Conservation (phyloP, 495 filamentous ascomycete genomes). For the Lepraria neglecta region DNA sequence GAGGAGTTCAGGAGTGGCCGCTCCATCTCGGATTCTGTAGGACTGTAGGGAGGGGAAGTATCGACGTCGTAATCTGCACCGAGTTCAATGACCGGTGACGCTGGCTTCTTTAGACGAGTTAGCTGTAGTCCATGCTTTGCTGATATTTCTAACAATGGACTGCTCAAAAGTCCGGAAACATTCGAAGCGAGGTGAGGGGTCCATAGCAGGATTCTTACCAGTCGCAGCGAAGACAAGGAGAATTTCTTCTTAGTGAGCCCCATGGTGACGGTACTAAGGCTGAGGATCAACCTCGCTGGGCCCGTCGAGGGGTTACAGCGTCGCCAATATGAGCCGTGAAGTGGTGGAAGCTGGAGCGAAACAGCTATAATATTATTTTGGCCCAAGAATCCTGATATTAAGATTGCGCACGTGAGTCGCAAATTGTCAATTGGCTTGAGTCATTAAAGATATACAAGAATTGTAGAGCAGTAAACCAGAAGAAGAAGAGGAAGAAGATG, state of each 20-base stretch:
- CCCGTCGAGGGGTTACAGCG: neutral
- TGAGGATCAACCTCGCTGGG: neutral
- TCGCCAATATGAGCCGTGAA: neutral
- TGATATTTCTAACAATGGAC: neutral
- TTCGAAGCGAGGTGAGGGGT: neutral
- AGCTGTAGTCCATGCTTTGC: constrained; percentile 11
- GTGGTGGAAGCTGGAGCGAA: neutral
- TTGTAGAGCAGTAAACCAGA: neutral
- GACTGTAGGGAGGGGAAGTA: constrained; percentile 29
- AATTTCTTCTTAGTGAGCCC: constrained; percentile 25
- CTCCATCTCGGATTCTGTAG: constrained; percentile 28
- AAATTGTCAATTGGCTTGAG: neutral
- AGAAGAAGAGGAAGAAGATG: neutral
- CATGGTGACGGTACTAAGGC: constrained; percentile 15
- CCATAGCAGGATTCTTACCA: constrained; percentile 17
- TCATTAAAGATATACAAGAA: neutral
- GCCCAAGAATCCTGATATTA: neutral
- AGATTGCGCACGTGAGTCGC: neutral
- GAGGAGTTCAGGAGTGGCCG: constrained; percentile 19
- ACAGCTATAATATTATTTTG: neutral
- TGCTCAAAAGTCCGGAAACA: neutral
- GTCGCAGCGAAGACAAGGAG: constrained; percentile 23
- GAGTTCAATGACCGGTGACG: constrained; percentile 16
- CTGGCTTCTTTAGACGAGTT: constrained; percentile 15
- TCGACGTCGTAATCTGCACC: constrained; percentile 24